Evolutionary conservation across 2,329 filamentous ascomycete species (phyloP), one percentile per base, ranked within the genome.

Genomic region (Phoma herbarum): DNA sequence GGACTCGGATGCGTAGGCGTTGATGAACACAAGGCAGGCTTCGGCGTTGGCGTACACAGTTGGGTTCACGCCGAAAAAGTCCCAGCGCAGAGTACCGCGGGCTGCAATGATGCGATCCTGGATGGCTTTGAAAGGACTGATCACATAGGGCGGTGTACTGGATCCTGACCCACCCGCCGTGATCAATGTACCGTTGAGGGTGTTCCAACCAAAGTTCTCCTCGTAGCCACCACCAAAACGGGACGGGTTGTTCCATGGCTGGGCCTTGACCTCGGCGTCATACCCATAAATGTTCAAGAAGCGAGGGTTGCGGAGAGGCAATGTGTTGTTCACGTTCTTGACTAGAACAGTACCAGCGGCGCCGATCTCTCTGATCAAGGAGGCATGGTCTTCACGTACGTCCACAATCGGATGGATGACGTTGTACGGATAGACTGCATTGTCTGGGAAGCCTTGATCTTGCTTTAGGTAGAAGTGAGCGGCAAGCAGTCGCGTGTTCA

Each of bases 1-100:
- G 46, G 62, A 63, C 26, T 72, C 81, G 0, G 74, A 74, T 0
- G 80, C 79, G 62, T 75, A 82, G 12, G 69, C 83, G 81, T 87
- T 88, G 57, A 87, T 76, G 73, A 87, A 86, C 16, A 87, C 84
- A 5, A 87, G 73, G 67, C 61, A 80, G 6, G 84, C 82, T 8
- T 81, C 77, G 2, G 79, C 61, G 22, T 70, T 70, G 33, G 66
- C 67, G 29, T 71, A 73, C 10, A 73, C 60, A 7, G 65, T 65
- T 0, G 74, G 73, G 16, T 73, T 74, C 18, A 71, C 60, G 2
- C 68, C 65, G 23, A 69, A 68, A 33, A 76, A 77, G 51, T 77
- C 74, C 73, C 73, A 76, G 11, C 72, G 70, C 3, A 77, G 58
- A n/a, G 68, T 72, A 11, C 71, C 74, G 2, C 69, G 65, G 25